Evolutionary conservation across 2,329 filamentous ascomycete species (phyloP).

Genomic region (Tolypocladium tundrense): DNA sequence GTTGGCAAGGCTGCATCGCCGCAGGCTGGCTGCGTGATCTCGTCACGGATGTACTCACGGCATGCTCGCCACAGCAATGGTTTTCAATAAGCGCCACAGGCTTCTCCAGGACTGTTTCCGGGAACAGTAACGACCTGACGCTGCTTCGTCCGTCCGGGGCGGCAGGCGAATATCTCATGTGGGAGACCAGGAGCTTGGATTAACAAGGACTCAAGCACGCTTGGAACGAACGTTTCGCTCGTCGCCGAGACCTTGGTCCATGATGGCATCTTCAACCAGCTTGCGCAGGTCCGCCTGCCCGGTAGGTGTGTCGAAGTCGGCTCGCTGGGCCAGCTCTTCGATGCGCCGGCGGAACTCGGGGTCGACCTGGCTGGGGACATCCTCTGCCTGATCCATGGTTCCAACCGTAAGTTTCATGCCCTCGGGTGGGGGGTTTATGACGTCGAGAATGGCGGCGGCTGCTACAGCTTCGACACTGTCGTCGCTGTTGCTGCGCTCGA

Average conservation of each 20-base stretch:
- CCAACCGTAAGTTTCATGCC: constrained; percentile 71
- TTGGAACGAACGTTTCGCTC: constrained; percentile 56
- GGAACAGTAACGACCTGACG: constrained; percentile 38
- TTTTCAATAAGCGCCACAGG: constrained; percentile 43
- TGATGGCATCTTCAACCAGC: constrained; percentile 71
- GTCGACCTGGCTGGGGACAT: constrained; percentile 56
- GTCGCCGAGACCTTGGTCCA: constrained; percentile 52
- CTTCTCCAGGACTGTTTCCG: constrained; percentile 34
- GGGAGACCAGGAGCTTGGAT: constrained; percentile 43
- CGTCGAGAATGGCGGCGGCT: constrained; percentile 18
- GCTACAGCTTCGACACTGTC: constrained; percentile 17
- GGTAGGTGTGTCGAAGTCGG: constrained; percentile 72
- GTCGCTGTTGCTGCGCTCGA: constrained; percentile 16
- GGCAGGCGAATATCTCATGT: constrained; percentile 46
- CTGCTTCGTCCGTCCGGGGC: constrained; percentile 41
- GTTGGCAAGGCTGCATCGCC: constrained; percentile 50
- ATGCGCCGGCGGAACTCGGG: constrained; percentile 78
- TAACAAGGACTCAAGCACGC: constrained; percentile 34
- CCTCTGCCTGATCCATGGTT: constrained; percentile 55
- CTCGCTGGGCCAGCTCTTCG: constrained; percentile 73
- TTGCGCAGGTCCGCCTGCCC: constrained; percentile 70
- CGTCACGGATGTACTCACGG: constrained; percentile 33
- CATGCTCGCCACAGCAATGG: constrained; percentile 38
- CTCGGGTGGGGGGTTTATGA: constrained; percentile 57
- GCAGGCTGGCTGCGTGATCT: constrained; percentile 39